phyloP scores from a whole-genome alignment of 2,329 filamentous ascomycete genomes.

The Monosporascus sp. region DNA sequence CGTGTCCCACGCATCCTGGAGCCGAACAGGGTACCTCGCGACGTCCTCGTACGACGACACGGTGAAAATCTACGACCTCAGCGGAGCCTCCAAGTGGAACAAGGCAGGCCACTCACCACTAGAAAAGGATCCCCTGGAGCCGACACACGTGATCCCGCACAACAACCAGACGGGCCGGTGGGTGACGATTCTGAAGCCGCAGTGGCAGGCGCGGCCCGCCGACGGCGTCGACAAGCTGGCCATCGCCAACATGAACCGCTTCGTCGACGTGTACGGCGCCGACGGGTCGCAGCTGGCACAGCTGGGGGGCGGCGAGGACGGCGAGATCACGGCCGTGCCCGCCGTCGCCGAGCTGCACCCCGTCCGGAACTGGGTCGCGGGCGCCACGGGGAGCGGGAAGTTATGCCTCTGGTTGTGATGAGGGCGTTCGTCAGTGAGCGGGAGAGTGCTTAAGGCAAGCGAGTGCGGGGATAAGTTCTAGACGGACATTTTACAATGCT shows the following conservation, averaged over 20 bases:
- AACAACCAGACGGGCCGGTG: constrained; percentile 96
- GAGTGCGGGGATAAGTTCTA: background rate
- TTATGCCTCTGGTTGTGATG: constrained; percentile 79
- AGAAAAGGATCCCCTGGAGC: constrained; percentile 56
- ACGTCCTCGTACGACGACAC: constrained; percentile 95
- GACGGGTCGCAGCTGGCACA: constrained; percentile 86
- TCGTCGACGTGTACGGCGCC: constrained; percentile 82
- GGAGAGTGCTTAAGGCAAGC: background rate
- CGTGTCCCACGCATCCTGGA: constrained; percentile 91
- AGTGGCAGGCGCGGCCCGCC: constrained; percentile 79
- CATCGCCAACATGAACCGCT: constrained; percentile 96
- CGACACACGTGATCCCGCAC: constrained; percentile 65
- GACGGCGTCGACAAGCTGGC: constrained; percentile 82
- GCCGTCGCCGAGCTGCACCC: constrained; percentile 90
- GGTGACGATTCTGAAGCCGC: constrained; percentile 77
- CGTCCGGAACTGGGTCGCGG: constrained; percentile 83
- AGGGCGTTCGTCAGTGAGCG: background rate
- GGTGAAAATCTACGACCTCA: constrained; percentile 84
- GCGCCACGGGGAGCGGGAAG: constrained; percentile 87
- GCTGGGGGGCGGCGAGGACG: constrained; percentile 66
- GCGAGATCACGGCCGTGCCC: constrained; percentile 78
- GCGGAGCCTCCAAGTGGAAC: constrained; percentile 55
- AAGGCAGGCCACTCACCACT: constrained; percentile 48
- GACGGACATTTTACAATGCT: no score
- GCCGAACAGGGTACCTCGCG: constrained; percentile 75